phyloP scores from a whole-genome alignment of 202 grass and related monocot genomes.

The Eragrostis tef region DNA sequence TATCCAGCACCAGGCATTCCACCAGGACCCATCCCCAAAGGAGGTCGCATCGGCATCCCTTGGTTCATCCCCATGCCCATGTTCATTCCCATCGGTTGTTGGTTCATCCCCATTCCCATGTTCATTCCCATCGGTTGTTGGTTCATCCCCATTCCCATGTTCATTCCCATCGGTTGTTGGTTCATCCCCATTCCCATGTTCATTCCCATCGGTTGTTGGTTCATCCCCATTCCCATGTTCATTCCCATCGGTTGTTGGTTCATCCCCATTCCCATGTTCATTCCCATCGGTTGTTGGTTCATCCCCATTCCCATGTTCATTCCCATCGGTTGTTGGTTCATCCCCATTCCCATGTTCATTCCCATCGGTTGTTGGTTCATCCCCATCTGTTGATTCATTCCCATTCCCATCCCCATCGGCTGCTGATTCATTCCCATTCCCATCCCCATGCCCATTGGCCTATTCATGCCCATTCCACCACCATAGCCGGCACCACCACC shows the following conservation, averaged over 20 bases:
- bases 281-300: constrained; percentile 63
- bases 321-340: background rate
- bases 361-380: too few species aligned
- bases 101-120: constrained; percentile 60
- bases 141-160: too few species aligned
- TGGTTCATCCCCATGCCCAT: constrained; percentile 74
- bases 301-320: constrained; percentile 49
- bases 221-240: constrained; percentile 71
- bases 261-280: constrained; percentile 60
- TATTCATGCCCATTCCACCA: constrained; percentile 69
- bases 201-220: constrained; percentile 51
- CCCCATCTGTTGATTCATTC: too few species aligned
- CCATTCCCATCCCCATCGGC: constrained; percentile 48
- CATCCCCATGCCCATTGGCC: constrained; percentile 56
- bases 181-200: background rate
- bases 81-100: constrained; percentile 62
- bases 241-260: constrained; percentile 65
- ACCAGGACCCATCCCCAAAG: constrained; percentile 62
- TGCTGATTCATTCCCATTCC: constrained; percentile 69
- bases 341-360: too few species aligned
- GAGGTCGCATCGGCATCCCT: constrained; percentile 70
- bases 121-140: background rate
- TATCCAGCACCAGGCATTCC: constrained; percentile 67
- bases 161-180: too few species aligned
- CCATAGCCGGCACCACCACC: constrained; percentile 46